Evolutionary conservation across 371 early-diverging fungal species (phyloP).

Genomic region (Mortierella sp.): DNA sequence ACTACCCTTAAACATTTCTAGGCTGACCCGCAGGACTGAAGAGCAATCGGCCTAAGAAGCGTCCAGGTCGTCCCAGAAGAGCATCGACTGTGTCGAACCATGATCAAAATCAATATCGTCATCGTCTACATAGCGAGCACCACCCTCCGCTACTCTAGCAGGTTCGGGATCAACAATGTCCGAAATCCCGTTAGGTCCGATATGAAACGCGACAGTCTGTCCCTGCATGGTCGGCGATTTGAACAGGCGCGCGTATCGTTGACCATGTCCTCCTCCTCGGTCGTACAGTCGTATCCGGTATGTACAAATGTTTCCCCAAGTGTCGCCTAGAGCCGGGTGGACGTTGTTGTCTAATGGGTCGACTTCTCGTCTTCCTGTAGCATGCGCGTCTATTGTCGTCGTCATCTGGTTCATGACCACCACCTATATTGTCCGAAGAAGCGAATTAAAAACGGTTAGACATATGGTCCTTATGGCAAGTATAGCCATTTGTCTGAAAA

Average conservation of each 20-base stretch:
- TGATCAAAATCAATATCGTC: constrained; percentile 13
- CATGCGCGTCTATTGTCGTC: constrained; percentile 28
- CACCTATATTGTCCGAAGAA: constrained; percentile 24
- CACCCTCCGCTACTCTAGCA: background rate
- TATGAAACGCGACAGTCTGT: constrained; percentile 28
- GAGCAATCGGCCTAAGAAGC: background rate
- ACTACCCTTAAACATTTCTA: background rate
- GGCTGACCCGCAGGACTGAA: background rate
- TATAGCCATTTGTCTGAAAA: too few relatives aligned
- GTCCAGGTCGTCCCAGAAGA: constrained; percentile 15
- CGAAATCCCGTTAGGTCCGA: constrained; percentile 19
- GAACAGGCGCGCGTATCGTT: constrained; percentile 40
- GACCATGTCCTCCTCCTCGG: constrained; percentile 4
- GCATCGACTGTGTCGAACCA: constrained; percentile 7
- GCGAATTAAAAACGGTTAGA: too few relatives aligned
- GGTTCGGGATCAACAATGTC: constrained; percentile 18
- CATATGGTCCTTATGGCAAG: background rate
- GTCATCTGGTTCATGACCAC: constrained; percentile 57
- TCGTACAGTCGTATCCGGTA: constrained; percentile 34
- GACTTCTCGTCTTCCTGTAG: background rate
- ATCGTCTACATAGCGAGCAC: background rate
- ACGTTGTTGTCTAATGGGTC: background rate
- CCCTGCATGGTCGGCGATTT: constrained; percentile 43
- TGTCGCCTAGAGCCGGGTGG: constrained; percentile 51
- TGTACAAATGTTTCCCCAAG: constrained; percentile 40